Evolutionary conservation across 1,284 basidiomycete species (phyloP).

Genomic region (Cryptococcus sp.): DNA sequence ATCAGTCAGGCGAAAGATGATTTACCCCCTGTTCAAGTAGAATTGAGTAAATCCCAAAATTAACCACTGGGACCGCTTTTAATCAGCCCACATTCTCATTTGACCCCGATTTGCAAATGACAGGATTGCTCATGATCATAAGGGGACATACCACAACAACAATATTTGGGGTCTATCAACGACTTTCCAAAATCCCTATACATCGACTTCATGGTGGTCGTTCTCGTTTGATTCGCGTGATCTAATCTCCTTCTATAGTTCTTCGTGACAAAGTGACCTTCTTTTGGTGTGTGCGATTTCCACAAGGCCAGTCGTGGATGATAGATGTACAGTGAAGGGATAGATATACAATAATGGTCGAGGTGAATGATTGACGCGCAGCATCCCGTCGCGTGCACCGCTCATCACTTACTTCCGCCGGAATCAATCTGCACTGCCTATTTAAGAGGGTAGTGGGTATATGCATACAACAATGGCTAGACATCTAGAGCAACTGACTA

Average conservation of each 20-base stretch:
- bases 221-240: background rate
- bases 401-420: too few relatives aligned
- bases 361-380: too few relatives aligned
- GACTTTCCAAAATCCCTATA: conserved; percentile 9
- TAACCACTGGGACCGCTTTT: conserved; percentile 72
- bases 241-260: too few relatives aligned
- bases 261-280: too few relatives aligned
- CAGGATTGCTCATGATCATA: too few relatives aligned
- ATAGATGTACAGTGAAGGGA: background rate
- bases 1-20: conserved; percentile 1
- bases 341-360: too few relatives aligned
- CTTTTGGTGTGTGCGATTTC: too few relatives aligned
- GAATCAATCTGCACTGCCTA: background rate
- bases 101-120: background rate
- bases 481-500: background rate
- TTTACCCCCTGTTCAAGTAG: conserved; percentile 66
- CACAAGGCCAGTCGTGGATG: background rate
- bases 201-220: conserved; percentile 11
- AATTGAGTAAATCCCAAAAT: conserved; percentile 78
- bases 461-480: background rate
- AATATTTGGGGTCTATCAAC: conserved; percentile 43
- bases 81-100: conserved; percentile 1
- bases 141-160: conserved; percentile 42
- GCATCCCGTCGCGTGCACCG: too few relatives aligned
- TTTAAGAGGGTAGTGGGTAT: background rate